Percentiles rank a stretch among this genome's conserved stretches.
Conservation (phyloP, 2,329 filamentous ascomycete genomes). For the Fusarium pseudoanthophilum region DNA sequence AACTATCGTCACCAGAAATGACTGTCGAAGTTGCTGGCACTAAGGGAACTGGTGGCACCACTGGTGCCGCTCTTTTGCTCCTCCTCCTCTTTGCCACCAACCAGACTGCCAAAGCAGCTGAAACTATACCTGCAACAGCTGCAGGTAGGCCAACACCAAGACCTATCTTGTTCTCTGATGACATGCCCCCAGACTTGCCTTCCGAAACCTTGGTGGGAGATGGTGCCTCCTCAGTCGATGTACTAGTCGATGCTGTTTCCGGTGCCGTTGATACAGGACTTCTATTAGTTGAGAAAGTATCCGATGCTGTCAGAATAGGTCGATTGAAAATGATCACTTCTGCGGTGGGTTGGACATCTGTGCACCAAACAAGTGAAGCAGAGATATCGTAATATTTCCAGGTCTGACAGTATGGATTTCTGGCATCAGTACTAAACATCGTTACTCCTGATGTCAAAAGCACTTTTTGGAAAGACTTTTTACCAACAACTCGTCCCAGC, state of each 20-base stretch:
- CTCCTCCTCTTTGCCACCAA: neutral
- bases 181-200: neutral
- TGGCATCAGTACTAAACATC: neutral
- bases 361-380: neutral
- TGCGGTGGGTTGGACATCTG: neutral
- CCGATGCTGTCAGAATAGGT: neutral
- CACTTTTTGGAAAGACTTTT: too few species aligned
- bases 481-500: neutral
- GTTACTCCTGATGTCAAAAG: neutral
- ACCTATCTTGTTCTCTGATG: neutral
- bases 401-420: neutral
- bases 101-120: neutral
- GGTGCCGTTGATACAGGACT: rapidly evolving
- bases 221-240: neutral
- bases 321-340: neutral
- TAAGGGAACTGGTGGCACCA: rapidly evolving
- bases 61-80: neutral
- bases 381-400: neutral
- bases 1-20: too few species aligned
- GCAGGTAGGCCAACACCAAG: neutral
- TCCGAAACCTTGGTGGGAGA: neutral
- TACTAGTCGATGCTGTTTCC: neutral
- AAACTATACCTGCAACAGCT: neutral
- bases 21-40: neutral
- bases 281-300: neutral